Evolutionary conservation across 192 early-diverging fungal species (phyloP).

Genomic region (Backusella morwellensis): DNA sequence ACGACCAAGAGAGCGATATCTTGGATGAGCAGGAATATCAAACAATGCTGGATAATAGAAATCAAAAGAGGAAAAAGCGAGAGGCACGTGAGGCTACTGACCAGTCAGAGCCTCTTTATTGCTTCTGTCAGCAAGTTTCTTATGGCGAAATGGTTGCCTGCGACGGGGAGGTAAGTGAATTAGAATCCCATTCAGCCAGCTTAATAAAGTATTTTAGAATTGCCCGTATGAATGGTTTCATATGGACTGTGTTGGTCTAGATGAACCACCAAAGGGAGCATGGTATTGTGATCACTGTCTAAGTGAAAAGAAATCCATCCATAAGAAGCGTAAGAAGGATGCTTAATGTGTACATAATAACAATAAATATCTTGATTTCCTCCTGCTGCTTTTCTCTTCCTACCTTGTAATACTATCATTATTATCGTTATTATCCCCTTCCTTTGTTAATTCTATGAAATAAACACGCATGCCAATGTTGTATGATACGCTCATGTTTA

Average conservation of each 20-base stretch:
- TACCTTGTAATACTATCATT: too few species aligned
- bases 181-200: background rate
- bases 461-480: too few species aligned
- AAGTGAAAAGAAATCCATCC: slow-evolving; percentile 12
- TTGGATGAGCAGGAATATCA: slow-evolving; percentile 10
- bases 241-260: slow-evolving; percentile 65
- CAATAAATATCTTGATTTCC: too few species aligned
- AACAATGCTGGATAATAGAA: slow-evolving; percentile 19
- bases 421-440: too few species aligned
- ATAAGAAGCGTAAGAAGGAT: slow-evolving; percentile 31
- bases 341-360: background rate
- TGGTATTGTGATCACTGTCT: slow-evolving; percentile 64
- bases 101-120: slow-evolving; percentile 63
- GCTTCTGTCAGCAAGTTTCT: slow-evolving; percentile 60
- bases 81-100: slow-evolving; percentile 22
- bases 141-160: slow-evolving; percentile 80
- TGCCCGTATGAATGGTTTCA: slow-evolving; percentile 79
- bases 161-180: slow-evolving; percentile 52
- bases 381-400: too few species aligned
- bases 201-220: slow-evolving; percentile 35
- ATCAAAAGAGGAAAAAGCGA: slow-evolving; percentile 23
- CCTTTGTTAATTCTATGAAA: too few species aligned
- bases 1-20: background rate
- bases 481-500: too few species aligned
- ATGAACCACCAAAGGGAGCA: slow-evolving; percentile 60